phyloP scores from a whole-genome alignment of 495 filamentous ascomycete species.

The Penicillium cosmopolitanum region DNA sequence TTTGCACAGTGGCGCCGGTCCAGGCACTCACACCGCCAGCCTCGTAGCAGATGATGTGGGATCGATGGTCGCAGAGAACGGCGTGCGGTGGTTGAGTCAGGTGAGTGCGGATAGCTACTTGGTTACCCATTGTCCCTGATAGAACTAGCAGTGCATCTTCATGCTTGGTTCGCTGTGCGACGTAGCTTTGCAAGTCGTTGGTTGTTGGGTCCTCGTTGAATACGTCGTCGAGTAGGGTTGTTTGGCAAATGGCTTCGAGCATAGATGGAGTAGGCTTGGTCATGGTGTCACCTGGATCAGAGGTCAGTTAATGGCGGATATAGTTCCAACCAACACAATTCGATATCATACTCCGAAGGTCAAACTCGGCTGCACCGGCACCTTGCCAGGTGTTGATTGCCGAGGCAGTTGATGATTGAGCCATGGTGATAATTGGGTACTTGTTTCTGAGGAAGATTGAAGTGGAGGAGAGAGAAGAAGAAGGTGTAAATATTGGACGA shows the following conservation, averaged over 20 bases:
- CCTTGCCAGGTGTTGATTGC: slow-evolving; percentile 54
- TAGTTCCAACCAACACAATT: not conserved
- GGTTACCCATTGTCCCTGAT: slow-evolving; percentile 84
- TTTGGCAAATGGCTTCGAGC: slow-evolving; percentile 65
- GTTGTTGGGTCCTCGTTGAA: slow-evolving; percentile 83
- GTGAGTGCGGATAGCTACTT: slow-evolving; percentile 52
- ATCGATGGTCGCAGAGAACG: slow-evolving; percentile 50
- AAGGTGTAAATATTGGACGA: slow-evolving; percentile 2
- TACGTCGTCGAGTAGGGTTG: slow-evolving; percentile 78
- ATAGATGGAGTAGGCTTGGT: slow-evolving; percentile 84
- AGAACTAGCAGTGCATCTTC: slow-evolving; percentile 73
- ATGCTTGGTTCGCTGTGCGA: slow-evolving; percentile 72
- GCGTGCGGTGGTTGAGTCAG: slow-evolving; percentile 54
- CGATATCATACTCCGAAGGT: slow-evolving; percentile 51
- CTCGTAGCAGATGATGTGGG: slow-evolving; percentile 54
- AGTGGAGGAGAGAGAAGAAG: not conserved
- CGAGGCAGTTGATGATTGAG: slow-evolving; percentile 29
- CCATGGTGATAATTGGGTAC: slow-evolving; percentile 17
- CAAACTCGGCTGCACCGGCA: slow-evolving; percentile 66
- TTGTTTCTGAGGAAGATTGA: slow-evolving; percentile 11
- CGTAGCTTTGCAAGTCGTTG: slow-evolving; percentile 66
- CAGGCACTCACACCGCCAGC: slow-evolving; percentile 53
- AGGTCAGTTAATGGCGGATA: not conserved
- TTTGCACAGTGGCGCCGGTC: slow-evolving; percentile 47
- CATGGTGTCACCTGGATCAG: slow-evolving; percentile 66